phyloP scores from a whole-genome alignment of 768 basidiomycete species.

The Tricholoma flavovirens region DNA sequence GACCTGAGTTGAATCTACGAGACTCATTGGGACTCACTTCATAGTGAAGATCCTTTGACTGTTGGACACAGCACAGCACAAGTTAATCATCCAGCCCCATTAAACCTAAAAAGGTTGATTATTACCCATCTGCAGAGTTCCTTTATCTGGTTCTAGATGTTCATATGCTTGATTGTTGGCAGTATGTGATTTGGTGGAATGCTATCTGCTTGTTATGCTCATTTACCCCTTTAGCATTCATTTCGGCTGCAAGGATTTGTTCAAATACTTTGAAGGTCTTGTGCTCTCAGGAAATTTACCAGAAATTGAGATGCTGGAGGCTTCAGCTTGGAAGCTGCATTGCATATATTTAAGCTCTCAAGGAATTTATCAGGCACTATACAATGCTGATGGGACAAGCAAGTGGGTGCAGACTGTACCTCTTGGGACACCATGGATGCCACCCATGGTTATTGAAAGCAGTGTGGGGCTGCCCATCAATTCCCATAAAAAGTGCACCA shows the following conservation, averaged over 20 bases:
- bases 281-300: conserved; percentile 6
- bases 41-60: neutral
- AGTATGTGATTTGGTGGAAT: conserved; percentile 11
- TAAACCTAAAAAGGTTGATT: neutral
- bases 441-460: neutral
- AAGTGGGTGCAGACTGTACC: conserved; percentile 2
- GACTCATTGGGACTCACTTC: neutral
- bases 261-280: conserved; percentile 12
- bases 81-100: conserved; percentile 6
- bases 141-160: neutral
- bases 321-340: conserved; percentile 6
- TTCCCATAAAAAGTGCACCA: neutral
- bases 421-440: neutral
- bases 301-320: conserved; percentile 16
- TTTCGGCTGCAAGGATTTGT: conserved; percentile 8
- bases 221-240: neutral
- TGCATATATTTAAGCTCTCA: conserved; percentile 6
- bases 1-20: neutral
- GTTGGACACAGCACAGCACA: conserved; percentile 3
- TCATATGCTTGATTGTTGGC: neutral
- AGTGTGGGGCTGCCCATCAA: neutral
- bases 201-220: conserved; percentile 22
- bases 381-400: neutral
- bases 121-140: neutral
- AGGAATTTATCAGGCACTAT: conserved; percentile 7